These are phyloP conservation scores for Fusarium fujikuroi DNA, from an alignment of 2,329 filamentous ascomycete genomes.

Conservation along the genomic window DNA sequence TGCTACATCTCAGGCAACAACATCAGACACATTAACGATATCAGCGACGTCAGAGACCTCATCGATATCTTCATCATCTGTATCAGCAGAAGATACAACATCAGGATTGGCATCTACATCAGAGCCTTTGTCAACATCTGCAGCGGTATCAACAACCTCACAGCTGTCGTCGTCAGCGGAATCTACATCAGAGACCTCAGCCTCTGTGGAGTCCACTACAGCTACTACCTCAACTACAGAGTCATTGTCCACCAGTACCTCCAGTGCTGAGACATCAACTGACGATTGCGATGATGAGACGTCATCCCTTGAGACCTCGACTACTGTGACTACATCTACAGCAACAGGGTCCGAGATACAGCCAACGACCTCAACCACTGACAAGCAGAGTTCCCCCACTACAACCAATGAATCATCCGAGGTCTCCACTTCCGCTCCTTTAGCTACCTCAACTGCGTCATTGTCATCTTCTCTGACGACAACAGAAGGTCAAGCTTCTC, in stretches of 20 bases:
- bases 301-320: not conserved
- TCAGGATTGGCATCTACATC: not conserved
- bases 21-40: no score
- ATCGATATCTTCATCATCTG: not conserved
- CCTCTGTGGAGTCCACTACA: not conserved
- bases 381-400: not conserved
- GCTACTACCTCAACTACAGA: not conserved
- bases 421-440: not conserved
- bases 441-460: not conserved
- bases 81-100: not conserved
- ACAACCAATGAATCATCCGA: rapidly evolving
- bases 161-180: no score
- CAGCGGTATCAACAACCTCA: no score
- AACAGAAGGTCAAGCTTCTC: not conserved
- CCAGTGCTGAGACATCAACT: not conserved
- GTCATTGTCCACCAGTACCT: rapidly evolving
- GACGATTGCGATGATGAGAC: not conserved
- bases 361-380: not conserved
- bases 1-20: not conserved
- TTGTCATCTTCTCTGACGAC: not conserved
- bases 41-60: not conserved
- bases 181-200: not conserved
- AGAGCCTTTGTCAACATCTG: no score
- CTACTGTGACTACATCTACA: not conserved
- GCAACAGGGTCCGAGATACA: not conserved